Evolutionary conservation across 2,329 filamentous ascomycete genomes (phyloP), one percentile per base, ranked within the genome.

Genomic region (Beauveria bassiana): DNA sequence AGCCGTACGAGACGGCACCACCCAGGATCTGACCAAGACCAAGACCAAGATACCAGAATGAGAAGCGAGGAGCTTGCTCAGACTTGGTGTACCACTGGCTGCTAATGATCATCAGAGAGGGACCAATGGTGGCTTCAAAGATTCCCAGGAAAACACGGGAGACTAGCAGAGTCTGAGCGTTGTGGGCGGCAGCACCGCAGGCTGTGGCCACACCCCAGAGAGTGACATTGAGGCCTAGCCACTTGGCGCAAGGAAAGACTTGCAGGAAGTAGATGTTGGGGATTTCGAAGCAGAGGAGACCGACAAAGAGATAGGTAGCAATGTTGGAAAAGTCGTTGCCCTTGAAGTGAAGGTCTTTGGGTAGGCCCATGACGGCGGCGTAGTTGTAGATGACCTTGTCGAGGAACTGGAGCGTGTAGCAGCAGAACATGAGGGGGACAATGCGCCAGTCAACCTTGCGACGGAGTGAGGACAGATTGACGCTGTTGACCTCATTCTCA

Each of bases 361-460:
- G 74, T 8, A 89, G 69, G 3, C 85, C 84, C 86, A 88, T 89
- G 57, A 89, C 84, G 63, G 81, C 82, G 20, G 84, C 84, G 68
- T 88, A 88, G 66, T 87, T 87, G 50, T 86, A 77, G 31, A 84
- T 78, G 63, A 86, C 81, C 72, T 87, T 87, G 74, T 87, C 85
- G 50, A 86, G 74, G 65, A 86, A 86, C 67, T 86, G 83, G 73
- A 86, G 77, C n/a, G 80, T 80, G 67, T 87, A 87, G 67, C 79
- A 82, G 50, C 77, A 71, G 63, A 86, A 86, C 81, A 86, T 85
- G 59, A 86, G 74, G 0, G 84, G 84, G 40, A 87, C 75, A 59
- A 87, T 83, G 54, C 76, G 79, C 73, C 75, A 81, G 67, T 87
- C 84, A 54, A 87, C 79, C 70, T 80, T 84, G 63, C 79, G 78